Conservation (phyloP, 331 rosid species). For the Rosa hybrid region DNA sequence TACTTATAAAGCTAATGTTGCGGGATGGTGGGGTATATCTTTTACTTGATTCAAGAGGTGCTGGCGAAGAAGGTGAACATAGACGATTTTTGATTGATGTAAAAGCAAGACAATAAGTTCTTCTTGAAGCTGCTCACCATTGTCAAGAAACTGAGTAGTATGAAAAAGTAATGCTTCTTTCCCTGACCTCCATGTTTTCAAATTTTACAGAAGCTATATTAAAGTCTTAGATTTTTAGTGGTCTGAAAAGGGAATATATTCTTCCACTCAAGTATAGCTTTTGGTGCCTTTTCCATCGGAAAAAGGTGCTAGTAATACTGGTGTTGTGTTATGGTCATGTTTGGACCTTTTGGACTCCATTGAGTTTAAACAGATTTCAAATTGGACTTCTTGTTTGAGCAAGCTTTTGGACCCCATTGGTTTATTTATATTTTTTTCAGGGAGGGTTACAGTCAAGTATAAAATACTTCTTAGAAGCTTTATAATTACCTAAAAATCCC, state of each 20-base stretch:
- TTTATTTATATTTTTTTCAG: neutral
- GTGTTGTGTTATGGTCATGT: neutral
- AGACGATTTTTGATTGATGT: constrained; percentile 72
- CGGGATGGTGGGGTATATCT: constrained; percentile 87
- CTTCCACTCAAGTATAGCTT: neutral
- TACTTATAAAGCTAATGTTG: constrained; percentile 76
- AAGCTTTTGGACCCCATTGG: neutral
- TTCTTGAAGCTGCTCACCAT: constrained; percentile 86
- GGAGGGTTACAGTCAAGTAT: neutral
- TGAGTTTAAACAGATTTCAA: too few species aligned
- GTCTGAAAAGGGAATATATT: neutral
- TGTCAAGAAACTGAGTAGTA: constrained; percentile 93
- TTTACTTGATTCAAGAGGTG: constrained; percentile 87
- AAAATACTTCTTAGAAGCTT: too few species aligned
- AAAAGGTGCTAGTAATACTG: neutral
- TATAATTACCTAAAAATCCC: neutral
- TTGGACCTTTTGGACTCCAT: too few species aligned
- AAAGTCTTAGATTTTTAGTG: neutral
- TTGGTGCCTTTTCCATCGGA: neutral
- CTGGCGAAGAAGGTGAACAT: constrained; percentile 96
- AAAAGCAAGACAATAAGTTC: constrained; percentile 75
- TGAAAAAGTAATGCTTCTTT: constrained; percentile 64
- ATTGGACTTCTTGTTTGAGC: too few species aligned
- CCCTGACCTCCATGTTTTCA: constrained; percentile 1
- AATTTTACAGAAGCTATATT: neutral